Percentiles rank a stretch among this genome's conserved stretches.
phyloP scores from a whole-genome alignment of 352 stramenopile genomes.

The Globisporangium solare region DNA sequence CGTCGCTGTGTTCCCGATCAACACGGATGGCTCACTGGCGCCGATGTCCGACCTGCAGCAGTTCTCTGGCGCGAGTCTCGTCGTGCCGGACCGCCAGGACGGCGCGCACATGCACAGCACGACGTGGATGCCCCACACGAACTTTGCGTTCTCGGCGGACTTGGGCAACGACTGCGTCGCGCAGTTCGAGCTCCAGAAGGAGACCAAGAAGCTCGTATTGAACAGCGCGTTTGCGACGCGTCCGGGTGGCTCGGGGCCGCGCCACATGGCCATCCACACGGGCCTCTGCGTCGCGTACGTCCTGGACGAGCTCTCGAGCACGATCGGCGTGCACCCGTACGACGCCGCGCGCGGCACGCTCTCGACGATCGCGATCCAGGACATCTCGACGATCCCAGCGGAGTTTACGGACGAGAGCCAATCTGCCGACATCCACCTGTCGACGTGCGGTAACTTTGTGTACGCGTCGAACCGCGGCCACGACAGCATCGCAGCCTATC shows the following conservation, averaged over 20 bases:
- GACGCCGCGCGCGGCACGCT: slow-evolving; percentile 40
- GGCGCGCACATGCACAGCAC: slow-evolving; percentile 74
- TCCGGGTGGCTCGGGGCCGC: slow-evolving; percentile 48
- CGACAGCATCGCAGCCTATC: slow-evolving; percentile 31
- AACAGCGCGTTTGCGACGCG: slow-evolving; percentile 39
- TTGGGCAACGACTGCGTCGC: slow-evolving; percentile 64
- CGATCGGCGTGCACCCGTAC: slow-evolving; percentile 53
- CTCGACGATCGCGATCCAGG: slow-evolving; percentile 39
- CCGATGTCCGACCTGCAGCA: slow-evolving; percentile 33
- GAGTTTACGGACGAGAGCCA: slow-evolving; percentile 37
- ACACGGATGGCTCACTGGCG: slow-evolving; percentile 46
- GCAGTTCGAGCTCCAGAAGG: slow-evolving; percentile 49
- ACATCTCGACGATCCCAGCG: slow-evolving; percentile 55
- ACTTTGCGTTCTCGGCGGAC: slow-evolving; percentile 48
- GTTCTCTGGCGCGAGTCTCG: slow-evolving; percentile 41
- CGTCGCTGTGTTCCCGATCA: slow-evolving; percentile 52
- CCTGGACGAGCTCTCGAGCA: slow-evolving; percentile 62
- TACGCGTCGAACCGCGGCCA: slow-evolving; percentile 46
- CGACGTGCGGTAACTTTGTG: slow-evolving; percentile 30
- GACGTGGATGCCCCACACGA: slow-evolving; percentile 39
- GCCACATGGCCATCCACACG: slow-evolving; percentile 73
- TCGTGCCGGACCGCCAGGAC: slow-evolving; percentile 60
- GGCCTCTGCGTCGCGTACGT: slow-evolving; percentile 56
- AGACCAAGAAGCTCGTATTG: slow-evolving; percentile 30
- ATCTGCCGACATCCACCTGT: slow-evolving; percentile 26